These are phyloP conservation scores for Diaporthe sp. DNA, from an alignment of 2,329 filamentous ascomycete species.

Conservation along the genomic window DNA sequence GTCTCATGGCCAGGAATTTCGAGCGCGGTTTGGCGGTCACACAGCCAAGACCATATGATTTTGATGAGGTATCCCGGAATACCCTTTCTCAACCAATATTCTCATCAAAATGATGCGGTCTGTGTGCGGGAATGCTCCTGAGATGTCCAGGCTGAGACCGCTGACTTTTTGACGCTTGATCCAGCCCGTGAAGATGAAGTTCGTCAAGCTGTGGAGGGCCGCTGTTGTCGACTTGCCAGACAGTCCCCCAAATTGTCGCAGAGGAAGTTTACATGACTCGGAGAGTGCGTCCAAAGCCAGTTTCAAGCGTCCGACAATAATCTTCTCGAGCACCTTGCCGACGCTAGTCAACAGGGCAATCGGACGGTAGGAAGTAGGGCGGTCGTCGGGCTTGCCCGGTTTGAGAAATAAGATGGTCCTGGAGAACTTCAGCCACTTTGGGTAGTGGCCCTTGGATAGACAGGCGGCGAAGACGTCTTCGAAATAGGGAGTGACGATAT, in stretches of 20 bases:
- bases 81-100: neutral
- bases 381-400: neutral
- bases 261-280: neutral
- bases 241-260: neutral
- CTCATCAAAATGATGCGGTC: neutral
- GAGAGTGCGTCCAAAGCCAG: neutral
- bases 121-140: neutral
- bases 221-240: neutral
- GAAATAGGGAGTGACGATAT: neutral
- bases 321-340: slow-evolving; percentile 1
- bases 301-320: neutral
- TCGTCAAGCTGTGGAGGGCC: neutral
- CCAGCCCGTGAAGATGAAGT: neutral
- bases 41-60: slow-evolving; percentile 5
- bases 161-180: neutral
- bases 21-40: neutral
- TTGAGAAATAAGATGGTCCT: neutral
- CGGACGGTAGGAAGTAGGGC: neutral
- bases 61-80: neutral
- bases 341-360: slow-evolving; percentile 2
- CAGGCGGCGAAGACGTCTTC: neutral
- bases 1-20: neutral
- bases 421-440: neutral
- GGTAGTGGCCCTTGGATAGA: neutral
- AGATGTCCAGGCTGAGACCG: neutral